phyloP scores from a whole-genome alignment of 140 eudicot species.

The Stevia rebaudiana region DNA sequence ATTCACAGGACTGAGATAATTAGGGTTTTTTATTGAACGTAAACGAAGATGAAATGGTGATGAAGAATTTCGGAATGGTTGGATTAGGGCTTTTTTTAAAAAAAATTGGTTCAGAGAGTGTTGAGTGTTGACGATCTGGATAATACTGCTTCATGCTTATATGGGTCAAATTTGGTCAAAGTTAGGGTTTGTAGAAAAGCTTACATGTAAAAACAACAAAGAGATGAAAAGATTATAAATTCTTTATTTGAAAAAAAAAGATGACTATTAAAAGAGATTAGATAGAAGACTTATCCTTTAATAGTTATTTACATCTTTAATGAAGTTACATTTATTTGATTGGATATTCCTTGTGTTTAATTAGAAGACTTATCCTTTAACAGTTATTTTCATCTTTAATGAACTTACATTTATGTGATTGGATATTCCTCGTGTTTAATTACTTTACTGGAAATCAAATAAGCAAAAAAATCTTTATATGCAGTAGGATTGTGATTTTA shows the following conservation, averaged over 20 bases:
- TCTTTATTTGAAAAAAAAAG: not conserved
- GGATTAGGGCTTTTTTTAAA: not conserved
- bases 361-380: too few relatives aligned
- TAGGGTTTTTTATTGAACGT: not conserved
- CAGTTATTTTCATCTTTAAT: not conserved
- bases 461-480: not conserved
- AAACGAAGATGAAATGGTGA: not conserved
- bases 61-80: not conserved
- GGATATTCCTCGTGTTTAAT: not conserved
- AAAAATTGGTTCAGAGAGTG: not conserved
- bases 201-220: not conserved
- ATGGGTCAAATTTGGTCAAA: not conserved
- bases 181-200: not conserved
- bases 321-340: not conserved
- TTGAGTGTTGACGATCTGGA: too few relatives aligned
- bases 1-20: not conserved
- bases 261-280: not conserved
- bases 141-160: too few relatives aligned
- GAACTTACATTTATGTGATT: not conserved
- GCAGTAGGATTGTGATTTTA: not conserved
- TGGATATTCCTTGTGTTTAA: not conserved
- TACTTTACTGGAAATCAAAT: not conserved
- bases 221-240: not conserved
- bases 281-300: not conserved
- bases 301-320: not conserved